phyloP scores from a whole-genome alignment of 306 rosid genomes.

The Macrotyloma uniflorum region DNA sequence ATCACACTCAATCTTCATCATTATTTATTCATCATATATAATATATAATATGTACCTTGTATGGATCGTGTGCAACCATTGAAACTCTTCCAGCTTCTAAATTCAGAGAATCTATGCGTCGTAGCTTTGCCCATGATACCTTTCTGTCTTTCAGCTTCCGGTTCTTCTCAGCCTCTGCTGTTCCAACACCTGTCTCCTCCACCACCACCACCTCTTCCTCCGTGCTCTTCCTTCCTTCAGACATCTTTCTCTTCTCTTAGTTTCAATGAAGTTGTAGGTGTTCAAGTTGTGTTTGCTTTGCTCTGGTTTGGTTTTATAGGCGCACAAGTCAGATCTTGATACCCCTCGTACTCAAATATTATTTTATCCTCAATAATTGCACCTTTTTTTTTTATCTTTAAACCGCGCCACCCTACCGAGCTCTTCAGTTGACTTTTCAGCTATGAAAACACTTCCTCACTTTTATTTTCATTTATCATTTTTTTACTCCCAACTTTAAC shows the following conservation, averaged over 20 bases:
- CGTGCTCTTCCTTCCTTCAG: not conserved
- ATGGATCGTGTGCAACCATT: not conserved
- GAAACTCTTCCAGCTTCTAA: conserved; percentile 87
- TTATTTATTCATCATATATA: too few species aligned
- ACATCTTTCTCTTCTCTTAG: not conserved
- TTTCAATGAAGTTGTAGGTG: not conserved
- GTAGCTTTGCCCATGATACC: conserved; percentile 72
- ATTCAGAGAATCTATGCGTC: conserved; percentile 77
- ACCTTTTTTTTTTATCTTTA: conserved; percentile 1
- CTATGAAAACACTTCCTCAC: not conserved
- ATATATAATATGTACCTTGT: conserved; percentile 38
- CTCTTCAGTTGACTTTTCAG: conserved; percentile 3
- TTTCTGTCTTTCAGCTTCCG: conserved; percentile 44
- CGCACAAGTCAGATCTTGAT: conserved; percentile 31
- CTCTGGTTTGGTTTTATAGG: conserved; percentile 12
- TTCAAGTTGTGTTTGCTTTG: not conserved
- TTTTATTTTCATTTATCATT: not conserved
- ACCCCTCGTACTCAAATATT: not conserved
- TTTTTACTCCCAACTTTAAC: not conserved
- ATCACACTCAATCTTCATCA: too few species aligned
- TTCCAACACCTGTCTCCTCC: not conserved
- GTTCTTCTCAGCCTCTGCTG: not conserved
- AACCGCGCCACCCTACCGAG: not conserved
- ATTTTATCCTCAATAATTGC: conserved; percentile 39
- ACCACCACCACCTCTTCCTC: conserved; percentile 24